Conservation (phyloP, 2,329 filamentous ascomycete genomes). For the Scedosporium aurantiacum region DNA sequence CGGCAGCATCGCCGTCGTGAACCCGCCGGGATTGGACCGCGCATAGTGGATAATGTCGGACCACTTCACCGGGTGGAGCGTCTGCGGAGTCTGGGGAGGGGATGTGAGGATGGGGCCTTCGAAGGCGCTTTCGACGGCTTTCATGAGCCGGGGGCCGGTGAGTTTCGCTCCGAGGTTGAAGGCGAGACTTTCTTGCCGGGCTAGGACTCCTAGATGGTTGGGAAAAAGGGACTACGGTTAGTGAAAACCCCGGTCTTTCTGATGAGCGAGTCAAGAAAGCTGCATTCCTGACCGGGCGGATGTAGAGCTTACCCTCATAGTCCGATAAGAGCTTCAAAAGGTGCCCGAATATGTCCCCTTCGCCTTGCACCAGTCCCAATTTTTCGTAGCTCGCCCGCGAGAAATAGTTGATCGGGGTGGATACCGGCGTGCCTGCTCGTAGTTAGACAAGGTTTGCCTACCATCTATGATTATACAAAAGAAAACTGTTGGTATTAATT, state of each 20-base stretch:
- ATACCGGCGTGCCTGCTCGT: not conserved
- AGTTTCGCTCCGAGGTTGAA: slow-evolving; percentile 76
- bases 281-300: slow-evolving; percentile 31
- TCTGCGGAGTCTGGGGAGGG: slow-evolving; percentile 44
- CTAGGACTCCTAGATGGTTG: slow-evolving; percentile 52
- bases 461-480: too few species aligned
- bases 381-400: slow-evolving; percentile 31
- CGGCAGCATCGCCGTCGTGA: slow-evolving; percentile 56
- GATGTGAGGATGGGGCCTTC: slow-evolving; percentile 59
- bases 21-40: slow-evolving; percentile 67
- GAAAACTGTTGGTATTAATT: too few species aligned
- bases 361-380: slow-evolving; percentile 40
- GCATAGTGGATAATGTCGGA: slow-evolving; percentile 79
- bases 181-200: slow-evolving; percentile 77
- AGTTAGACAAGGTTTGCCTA: slow-evolving; percentile 5
- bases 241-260: not conserved
- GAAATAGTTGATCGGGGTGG: slow-evolving; percentile 39
- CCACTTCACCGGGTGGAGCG: slow-evolving; percentile 55
- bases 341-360: slow-evolving; percentile 58
- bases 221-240: not conserved
- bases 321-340: slow-evolving; percentile 63
- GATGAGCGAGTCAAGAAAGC: not conserved
- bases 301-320: slow-evolving; percentile 50
- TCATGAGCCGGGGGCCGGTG: slow-evolving; percentile 70
- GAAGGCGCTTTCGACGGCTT: slow-evolving; percentile 77